phyloP scores from a whole-genome alignment of 768 basidiomycete species.

The Nevesoporus exiguus region DNA sequence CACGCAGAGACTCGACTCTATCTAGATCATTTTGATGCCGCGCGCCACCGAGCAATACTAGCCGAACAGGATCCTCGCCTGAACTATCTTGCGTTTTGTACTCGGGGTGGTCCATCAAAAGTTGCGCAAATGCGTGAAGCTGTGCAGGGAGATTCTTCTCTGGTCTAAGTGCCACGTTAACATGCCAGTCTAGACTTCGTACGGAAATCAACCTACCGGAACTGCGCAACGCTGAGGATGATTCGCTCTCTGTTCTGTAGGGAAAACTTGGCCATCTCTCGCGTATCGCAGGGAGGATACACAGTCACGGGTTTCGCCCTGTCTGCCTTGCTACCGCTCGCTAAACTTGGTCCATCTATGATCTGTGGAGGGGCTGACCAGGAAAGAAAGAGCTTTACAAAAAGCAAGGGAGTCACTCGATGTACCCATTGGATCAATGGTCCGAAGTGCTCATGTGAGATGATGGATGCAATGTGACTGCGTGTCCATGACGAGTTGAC shows the following conservation, averaged over 20 bases:
- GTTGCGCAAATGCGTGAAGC: slow-evolving; percentile 59
- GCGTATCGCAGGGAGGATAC: slow-evolving; percentile 91
- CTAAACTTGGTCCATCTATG: background rate
- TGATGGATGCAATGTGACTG: slow-evolving; percentile 73
- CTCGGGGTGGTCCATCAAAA: slow-evolving; percentile 60
- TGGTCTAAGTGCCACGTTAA: slow-evolving; percentile 48
- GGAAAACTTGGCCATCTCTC: slow-evolving; percentile 57
- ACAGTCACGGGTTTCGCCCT: slow-evolving; percentile 44
- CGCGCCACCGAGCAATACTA: slow-evolving; percentile 82
- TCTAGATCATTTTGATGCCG: slow-evolving; percentile 73
- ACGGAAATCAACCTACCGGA: slow-evolving; percentile 52
- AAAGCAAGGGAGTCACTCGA: slow-evolving; percentile 37
- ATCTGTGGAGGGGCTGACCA: background rate
- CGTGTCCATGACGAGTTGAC: slow-evolving; percentile 97
- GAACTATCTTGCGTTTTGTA: slow-evolving; percentile 32
- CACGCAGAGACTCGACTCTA: slow-evolving; percentile 60
- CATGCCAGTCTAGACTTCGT: background rate
- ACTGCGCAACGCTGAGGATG: slow-evolving; percentile 89
- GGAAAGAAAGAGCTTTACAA: slow-evolving; percentile 30
- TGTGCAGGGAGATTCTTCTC: slow-evolving; percentile 93
- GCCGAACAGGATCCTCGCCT: slow-evolving; percentile 38
- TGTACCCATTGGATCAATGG: slow-evolving; percentile 46
- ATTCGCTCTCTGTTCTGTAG: slow-evolving; percentile 55
- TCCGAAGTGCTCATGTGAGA: slow-evolving; percentile 50
- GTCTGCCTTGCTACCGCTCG: background rate